phyloP scores from a whole-genome alignment of 169 alveolate species.

The Plasmodium gallinaceum region DNA sequence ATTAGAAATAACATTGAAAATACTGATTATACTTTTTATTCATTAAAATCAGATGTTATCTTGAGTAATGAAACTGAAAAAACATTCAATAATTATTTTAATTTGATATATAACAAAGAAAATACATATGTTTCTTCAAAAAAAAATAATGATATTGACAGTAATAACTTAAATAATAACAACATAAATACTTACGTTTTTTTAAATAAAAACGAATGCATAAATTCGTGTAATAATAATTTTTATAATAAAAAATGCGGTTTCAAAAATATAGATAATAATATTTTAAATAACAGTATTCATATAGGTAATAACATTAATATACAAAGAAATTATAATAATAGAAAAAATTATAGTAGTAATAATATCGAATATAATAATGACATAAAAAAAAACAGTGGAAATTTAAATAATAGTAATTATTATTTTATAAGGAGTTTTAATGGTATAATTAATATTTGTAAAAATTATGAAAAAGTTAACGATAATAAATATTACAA shows the following conservation, averaged over 20 bases:
- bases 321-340: slow-evolving; percentile 3
- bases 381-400: neutral
- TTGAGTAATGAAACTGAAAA: neutral
- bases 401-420: neutral
- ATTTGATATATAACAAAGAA: neutral
- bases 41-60: neutral
- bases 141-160: neutral
- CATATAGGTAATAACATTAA: neutral
- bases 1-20: too few species aligned
- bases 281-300: neutral
- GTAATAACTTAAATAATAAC: slow-evolving; percentile 7
- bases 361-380: neutral
- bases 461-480: neutral
- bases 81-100: neutral
- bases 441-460: neutral
- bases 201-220: slow-evolving; percentile 3
- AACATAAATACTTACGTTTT: neutral
- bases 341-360: neutral
- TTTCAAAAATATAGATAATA: slow-evolving; percentile 8
- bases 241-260: neutral
- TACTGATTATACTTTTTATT: neutral
- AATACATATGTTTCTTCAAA: neutral
- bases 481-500: neutral
- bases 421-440: neutral
- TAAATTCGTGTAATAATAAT: slow-evolving; percentile 5